Percentiles rank a stretch among this genome's conserved stretches.
Conservation (phyloP, 2,329 filamentous ascomycete genomes). For the Sordariomycetes sp. region DNA sequence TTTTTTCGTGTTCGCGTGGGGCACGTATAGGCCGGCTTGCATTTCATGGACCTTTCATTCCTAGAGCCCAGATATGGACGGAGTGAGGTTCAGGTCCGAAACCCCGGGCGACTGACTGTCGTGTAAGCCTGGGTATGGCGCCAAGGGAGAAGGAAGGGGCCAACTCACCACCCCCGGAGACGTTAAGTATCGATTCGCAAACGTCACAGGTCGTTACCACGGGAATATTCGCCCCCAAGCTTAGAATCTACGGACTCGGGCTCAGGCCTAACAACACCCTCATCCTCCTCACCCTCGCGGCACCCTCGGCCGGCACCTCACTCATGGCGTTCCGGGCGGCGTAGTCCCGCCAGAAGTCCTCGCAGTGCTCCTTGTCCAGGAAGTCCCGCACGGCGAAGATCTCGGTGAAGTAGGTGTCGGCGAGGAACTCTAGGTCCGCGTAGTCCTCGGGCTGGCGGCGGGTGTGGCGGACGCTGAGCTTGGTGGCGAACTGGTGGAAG, state of each 20-base stretch:
- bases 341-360: neutral
- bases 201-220: neutral
- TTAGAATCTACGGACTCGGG: neutral
- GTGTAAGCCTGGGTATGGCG: no score
- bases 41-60: no score
- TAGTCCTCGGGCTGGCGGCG: conserved; percentile 3
- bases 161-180: no score
- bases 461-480: conserved; percentile 1
- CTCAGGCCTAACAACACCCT: neutral
- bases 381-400: neutral
- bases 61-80: no score
- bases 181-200: neutral
- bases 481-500: conserved; percentile 4
- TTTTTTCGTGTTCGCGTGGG: no score
- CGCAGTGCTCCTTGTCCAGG: neutral
- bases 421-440: conserved; percentile 5
- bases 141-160: no score
- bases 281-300: neutral
- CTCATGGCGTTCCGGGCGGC: neutral
- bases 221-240: neutral
- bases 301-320: neutral
- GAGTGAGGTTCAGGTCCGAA: no score
- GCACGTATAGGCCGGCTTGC: no score
- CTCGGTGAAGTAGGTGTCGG: neutral
- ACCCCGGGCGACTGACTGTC: no score